These are phyloP conservation scores for Coemansia biformis DNA, from an alignment of 192 early-diverging fungal species.

Conservation along the genomic window DNA sequence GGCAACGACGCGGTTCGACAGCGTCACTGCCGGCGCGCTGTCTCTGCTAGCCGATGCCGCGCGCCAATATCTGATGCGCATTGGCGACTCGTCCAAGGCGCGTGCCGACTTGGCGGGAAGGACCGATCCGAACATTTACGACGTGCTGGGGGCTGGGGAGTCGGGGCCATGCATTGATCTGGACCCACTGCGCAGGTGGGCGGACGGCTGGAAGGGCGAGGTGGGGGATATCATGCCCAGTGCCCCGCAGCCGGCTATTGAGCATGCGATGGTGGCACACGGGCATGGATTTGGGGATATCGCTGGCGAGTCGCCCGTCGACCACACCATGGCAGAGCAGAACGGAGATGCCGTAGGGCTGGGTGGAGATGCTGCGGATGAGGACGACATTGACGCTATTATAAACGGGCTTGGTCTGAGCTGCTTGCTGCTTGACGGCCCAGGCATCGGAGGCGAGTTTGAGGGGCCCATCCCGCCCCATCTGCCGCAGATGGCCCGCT, in stretches of 20 bases:
- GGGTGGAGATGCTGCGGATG: neutral
- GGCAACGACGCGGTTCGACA: constrained; percentile 38
- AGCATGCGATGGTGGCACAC: neutral
- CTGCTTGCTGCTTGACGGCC: constrained; percentile 20
- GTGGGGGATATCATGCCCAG: constrained; percentile 5
- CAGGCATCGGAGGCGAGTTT: constrained; percentile 15
- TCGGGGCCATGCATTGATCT: constrained; percentile 27
- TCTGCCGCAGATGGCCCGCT: constrained; percentile 25
- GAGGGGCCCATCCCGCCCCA: constrained; percentile 26
- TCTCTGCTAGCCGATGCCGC: constrained; percentile 32
- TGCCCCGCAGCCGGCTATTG: neutral
- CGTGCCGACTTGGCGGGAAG: constrained; percentile 39
- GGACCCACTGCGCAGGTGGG: constrained; percentile 20
- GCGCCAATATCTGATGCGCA: constrained; percentile 37
- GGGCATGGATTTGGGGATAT: neutral
- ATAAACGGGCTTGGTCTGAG: constrained; percentile 20
- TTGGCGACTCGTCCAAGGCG: constrained; percentile 40
- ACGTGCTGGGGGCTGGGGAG: constrained; percentile 22
- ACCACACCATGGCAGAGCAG: too few species aligned
- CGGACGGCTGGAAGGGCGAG: constrained; percentile 31
- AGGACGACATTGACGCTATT: constrained; percentile 23
- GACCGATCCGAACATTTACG: constrained; percentile 32
- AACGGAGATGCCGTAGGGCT: neutral
- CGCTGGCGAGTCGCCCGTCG: neutral
- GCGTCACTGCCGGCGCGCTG: constrained; percentile 27